Evolutionary conservation across 768 basidiomycete species (phyloP), one percentile per base, ranked within the genome.

Genomic region (Kwoniella sp.): DNA sequence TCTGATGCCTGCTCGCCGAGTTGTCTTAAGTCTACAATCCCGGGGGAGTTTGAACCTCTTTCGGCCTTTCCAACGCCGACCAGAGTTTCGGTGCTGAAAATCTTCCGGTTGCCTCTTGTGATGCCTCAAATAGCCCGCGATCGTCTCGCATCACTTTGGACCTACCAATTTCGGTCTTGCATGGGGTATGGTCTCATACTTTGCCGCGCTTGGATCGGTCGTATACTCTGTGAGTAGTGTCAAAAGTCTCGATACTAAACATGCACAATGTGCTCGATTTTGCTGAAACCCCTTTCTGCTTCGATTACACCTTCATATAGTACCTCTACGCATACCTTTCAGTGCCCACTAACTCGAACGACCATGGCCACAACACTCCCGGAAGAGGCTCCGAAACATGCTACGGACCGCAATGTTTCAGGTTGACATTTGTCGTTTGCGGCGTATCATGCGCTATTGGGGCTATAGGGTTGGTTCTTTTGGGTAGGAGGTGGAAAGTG

Each of bases 151-250:
- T n/a, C 79, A 80, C 64, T 80, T 76, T 51, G 79, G 76, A 19
- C 64, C 76, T 10, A 77, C 77, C 6, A 77, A 77, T 55, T 80
- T 80, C 54, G 79, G 79, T 53, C 56, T 80, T 13, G 76, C 79
- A 7, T 80, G 79, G 79, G 79, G 79, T 13, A 77, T 78, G 76
- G 58, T 80, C 21, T 77, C 75, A 27, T 80, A 80, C 58, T 80
- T 80, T 60, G 65, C 74, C 5, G 78, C 78, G 21, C 52, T 76
- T 4, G 78, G 78, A 6, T 76, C 78, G 2, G 70, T 77, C 19
- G 26, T 72, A 3, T 79, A 72, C 58, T 79, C 78, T 8, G 78
- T 77, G 47, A 63, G 78, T 67, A 0, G 40, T 9, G 33, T 33
- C 33, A 33, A 33, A 13, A n/a, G n/a, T n/a, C n/a, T n/a, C n/a